These are phyloP conservation scores for Citrus australasica DNA, from an alignment of 345 rosid genomes.

Conservation along the genomic window DNA sequence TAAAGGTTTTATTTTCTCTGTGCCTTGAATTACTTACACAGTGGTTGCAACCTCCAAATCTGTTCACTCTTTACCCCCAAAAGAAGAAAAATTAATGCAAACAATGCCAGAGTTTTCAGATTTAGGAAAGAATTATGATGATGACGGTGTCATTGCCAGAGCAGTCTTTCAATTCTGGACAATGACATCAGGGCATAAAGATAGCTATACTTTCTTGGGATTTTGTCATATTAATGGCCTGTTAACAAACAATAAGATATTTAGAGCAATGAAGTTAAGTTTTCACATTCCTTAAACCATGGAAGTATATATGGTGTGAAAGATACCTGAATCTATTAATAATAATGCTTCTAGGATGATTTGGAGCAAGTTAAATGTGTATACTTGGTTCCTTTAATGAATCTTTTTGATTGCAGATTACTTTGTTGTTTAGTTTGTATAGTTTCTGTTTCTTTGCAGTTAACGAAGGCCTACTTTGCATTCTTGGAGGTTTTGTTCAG, in stretches of 20 bases:
- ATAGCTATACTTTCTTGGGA: neutral
- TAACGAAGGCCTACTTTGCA: conserved; percentile 93
- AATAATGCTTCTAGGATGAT: neutral
- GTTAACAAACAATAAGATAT: neutral
- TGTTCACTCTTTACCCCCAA: neutral
- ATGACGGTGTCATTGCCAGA: neutral
- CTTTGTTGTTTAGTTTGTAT: neutral
- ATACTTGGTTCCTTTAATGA: neutral
- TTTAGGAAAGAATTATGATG: neutral
- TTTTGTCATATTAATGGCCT: neutral
- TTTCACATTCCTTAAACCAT: neutral
- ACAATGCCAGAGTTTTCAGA: neutral
- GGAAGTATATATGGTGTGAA: neutral
- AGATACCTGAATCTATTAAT: neutral
- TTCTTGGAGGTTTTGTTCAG: conserved; percentile 88
- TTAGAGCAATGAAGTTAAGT: neutral
- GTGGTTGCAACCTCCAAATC: too few species aligned
- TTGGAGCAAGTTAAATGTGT: neutral
- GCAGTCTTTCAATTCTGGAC: neutral
- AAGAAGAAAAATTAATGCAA: neutral
- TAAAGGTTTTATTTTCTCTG: neutral
- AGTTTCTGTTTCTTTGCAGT: conserved; percentile 48
- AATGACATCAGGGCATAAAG: neutral
- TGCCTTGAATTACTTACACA: too few species aligned
- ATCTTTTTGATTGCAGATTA: neutral